Conservation (phyloP, 768 basidiomycete genomes). For the Suillus discolor region DNA sequence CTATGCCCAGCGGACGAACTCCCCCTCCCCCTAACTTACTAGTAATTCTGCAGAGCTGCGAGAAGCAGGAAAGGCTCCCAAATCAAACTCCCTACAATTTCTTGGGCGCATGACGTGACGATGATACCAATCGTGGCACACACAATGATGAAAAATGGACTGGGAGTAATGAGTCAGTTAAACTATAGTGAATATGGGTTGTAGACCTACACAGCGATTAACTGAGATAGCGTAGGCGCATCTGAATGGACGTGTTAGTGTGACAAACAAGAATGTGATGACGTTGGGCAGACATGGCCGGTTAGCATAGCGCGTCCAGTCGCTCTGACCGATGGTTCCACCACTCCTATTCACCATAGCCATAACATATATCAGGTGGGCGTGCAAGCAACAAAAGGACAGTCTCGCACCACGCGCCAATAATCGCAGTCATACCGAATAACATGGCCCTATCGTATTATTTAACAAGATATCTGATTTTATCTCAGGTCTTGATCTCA, state of each 20-base stretch:
- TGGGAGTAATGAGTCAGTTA: conserved; percentile 13
- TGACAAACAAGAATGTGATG: not conserved
- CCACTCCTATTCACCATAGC: not conserved
- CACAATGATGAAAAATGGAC: conserved; percentile 18
- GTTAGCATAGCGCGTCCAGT: conserved; percentile 5
- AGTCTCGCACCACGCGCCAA: not conserved
- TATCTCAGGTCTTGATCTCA: not conserved
- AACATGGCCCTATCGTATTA: conserved; percentile 1
- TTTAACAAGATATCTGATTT: not conserved
- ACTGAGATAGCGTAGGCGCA: conserved; percentile 1
- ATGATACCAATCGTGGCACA: conserved; percentile 19
- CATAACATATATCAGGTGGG: not conserved
- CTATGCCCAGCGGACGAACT: not conserved
- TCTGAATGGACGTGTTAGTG: not conserved
- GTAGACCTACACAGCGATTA: not conserved
- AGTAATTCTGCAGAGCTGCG: conserved; percentile 21
- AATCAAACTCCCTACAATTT: conserved; percentile 20
- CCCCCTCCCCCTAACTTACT: conserved; percentile 5
- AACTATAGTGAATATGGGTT: not conserved
- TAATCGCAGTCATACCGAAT: not conserved
- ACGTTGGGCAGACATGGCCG: not conserved
- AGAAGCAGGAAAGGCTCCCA: conserved; percentile 23
- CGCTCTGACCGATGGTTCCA: not conserved
- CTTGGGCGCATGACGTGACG: conserved; percentile 14
- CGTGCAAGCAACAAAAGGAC: not conserved